These are phyloP conservation scores for Sugiyamaella americana DNA, from an alignment of 805 yeast species.

Conservation along the genomic window DNA sequence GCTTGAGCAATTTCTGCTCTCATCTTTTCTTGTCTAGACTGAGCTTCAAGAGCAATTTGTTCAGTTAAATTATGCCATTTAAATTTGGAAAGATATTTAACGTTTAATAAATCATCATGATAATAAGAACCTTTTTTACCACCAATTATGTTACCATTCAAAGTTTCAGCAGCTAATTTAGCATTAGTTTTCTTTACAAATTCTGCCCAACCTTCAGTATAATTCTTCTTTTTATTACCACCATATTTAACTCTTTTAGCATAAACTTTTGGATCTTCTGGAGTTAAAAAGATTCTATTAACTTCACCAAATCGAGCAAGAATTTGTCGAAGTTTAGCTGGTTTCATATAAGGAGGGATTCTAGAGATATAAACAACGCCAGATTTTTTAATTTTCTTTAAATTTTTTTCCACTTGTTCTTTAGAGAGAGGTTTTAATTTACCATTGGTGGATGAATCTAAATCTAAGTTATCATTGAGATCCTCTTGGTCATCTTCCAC, in stretches of 20 bases:
- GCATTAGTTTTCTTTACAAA: constrained; percentile 79
- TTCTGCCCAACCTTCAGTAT: constrained; percentile 97
- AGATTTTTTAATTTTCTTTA: constrained; percentile 53
- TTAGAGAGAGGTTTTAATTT: constrained; percentile 24
- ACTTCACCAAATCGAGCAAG: constrained; percentile 76
- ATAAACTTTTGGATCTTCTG: constrained; percentile 66
- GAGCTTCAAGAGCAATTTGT: constrained; percentile 86
- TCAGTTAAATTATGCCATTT: constrained; percentile 94
- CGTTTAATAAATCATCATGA: constrained; percentile 88
- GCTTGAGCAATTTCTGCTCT: constrained; percentile 88
- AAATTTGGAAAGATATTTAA: constrained; percentile 83
- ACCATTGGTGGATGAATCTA: constrained; percentile 4
- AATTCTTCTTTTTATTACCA: constrained; percentile 84
- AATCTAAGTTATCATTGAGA: constrained; percentile 1
- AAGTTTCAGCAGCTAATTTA: constrained; percentile 74
- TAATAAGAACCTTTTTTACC: constrained; percentile 88
- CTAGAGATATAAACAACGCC: constrained; percentile 92
- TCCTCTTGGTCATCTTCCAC: constrained; percentile 4
- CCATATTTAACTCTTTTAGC: constrained; percentile 72
- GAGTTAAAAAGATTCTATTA: constrained; percentile 81
- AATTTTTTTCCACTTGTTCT: constrained; percentile 33
- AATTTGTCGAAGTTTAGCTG: constrained; percentile 78
- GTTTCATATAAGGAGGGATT: constrained; percentile 97
- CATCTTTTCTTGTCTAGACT: constrained; percentile 78
- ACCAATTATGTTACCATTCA: constrained; percentile 85